phyloP scores from a whole-genome alignment of 2,329 filamentous ascomycete species.

The Alternaria novae-zelandiae region DNA sequence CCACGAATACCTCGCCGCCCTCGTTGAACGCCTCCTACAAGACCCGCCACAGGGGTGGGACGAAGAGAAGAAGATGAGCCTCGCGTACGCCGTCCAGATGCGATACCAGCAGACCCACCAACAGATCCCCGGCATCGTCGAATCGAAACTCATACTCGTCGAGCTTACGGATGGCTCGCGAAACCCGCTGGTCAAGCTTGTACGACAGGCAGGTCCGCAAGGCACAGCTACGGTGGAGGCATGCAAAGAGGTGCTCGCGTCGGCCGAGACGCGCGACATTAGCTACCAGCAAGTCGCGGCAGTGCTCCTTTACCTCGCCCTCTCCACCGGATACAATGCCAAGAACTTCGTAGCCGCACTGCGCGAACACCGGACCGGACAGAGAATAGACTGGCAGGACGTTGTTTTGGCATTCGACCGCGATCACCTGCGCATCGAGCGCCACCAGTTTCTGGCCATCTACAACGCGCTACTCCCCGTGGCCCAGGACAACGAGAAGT shows the following conservation, averaged over 20 bases:
- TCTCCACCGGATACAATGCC: conserved; percentile 68
- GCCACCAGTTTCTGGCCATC: conserved; percentile 79
- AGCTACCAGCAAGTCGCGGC: conserved; percentile 82
- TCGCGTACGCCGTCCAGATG: conserved; percentile 63
- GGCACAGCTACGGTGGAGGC: conserved; percentile 79
- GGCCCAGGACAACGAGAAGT: conserved; percentile 65
- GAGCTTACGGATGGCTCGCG: conserved; percentile 68
- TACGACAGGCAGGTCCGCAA: conserved; percentile 76
- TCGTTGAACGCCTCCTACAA: conserved; percentile 86
- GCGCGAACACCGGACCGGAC: conserved; percentile 61
- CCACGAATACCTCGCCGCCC: conserved; percentile 74
- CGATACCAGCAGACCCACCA: conserved; percentile 71
- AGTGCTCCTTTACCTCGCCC: conserved; percentile 75
- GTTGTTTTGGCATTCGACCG: conserved; percentile 84
- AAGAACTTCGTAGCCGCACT: conserved; percentile 70
- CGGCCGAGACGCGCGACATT: conserved; percentile 67
- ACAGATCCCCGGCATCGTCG: conserved; percentile 71
- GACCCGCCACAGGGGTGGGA: conserved; percentile 87
- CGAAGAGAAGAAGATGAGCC: conserved; percentile 73
- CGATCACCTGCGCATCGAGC: conserved; percentile 74
- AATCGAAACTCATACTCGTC: conserved; percentile 73
- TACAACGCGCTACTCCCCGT: conserved; percentile 80
- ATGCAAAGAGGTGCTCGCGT: conserved; percentile 64
- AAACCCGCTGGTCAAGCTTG: conserved; percentile 65
- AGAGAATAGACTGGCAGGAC: conserved; percentile 68